A percentile compares a stretch with the other conserved stretches of the same genome.
Conservation (phyloP, 495 filamentous ascomycete genomes). For the Sphaerosporella brunnea region DNA sequence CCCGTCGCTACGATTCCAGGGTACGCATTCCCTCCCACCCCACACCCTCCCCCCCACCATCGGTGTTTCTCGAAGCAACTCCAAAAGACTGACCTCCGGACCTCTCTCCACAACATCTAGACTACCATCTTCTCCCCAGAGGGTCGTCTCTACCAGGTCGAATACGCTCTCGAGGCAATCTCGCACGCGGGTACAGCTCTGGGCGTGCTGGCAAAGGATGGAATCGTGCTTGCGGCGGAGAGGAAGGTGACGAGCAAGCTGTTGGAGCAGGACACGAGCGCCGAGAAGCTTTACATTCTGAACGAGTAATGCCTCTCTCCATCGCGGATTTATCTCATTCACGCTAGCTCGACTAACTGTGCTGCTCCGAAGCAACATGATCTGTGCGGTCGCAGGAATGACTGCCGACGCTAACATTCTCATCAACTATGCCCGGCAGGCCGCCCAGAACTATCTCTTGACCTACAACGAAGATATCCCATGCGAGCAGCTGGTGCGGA, state of each 20-base stretch:
- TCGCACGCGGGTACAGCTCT: constrained; percentile 94
- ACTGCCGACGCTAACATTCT: constrained; percentile 98
- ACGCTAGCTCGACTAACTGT: background rate
- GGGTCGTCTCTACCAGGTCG: constrained; percentile 94
- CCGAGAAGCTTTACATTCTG: constrained; percentile 97
- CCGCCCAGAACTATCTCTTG: constrained; percentile 87
- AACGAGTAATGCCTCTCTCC: constrained; percentile 93
- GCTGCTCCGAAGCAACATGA: constrained; percentile 67
- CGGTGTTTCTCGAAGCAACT: background rate
- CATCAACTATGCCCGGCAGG: constrained; percentile 97
- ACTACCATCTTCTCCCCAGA: constrained; percentile 99
- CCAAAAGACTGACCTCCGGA: background rate
- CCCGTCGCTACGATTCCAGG: constrained; percentile 93
- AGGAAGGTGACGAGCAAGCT: constrained; percentile 98
- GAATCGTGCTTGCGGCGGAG: constrained; percentile 96
- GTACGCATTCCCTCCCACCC: constrained; percentile 33
- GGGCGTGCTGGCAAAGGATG: constrained; percentile 91
- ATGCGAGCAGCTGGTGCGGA: constrained; percentile 93
- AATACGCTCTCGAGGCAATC: constrained; percentile 97
- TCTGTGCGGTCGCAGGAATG: constrained; percentile 98
- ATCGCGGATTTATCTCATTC: too few species aligned
- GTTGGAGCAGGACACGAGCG: constrained; percentile 95
- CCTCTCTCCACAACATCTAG: constrained; percentile 38
- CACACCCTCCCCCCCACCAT: constrained; percentile 16
- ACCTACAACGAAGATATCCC: constrained; percentile 99